Conservation (phyloP, 352 stramenopile genomes). For the Globisporangium ultimum region DNA sequence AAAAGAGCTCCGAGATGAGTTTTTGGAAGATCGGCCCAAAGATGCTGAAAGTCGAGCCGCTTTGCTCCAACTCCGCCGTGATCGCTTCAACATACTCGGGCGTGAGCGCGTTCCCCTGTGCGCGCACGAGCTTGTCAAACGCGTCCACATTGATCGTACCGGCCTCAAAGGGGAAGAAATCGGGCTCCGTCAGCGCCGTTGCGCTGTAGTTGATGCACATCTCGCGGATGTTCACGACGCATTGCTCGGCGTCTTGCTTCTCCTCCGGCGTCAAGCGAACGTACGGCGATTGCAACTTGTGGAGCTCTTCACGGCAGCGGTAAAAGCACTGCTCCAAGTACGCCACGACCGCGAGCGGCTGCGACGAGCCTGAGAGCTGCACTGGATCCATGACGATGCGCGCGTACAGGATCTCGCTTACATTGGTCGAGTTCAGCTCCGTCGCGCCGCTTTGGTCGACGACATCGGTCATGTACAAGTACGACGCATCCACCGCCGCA, state of each 20-base stretch:
- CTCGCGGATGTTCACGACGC: conserved; percentile 49
- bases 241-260: conserved; percentile 50
- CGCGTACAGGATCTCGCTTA: conserved; percentile 69
- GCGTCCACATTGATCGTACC: conserved; percentile 64
- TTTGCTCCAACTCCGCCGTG: conserved; percentile 47
- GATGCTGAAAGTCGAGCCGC: conserved; percentile 38
- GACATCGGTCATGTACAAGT: conserved; percentile 42
- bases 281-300: conserved; percentile 67
- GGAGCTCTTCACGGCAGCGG: conserved; percentile 60
- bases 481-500: conserved; percentile 23
- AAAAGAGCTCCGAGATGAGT: conserved; percentile 70
- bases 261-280: conserved; percentile 38
- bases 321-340: conserved; percentile 82
- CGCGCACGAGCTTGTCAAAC: conserved; percentile 65
- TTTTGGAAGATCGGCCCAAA: conserved; percentile 82
- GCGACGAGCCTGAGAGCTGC: conserved; percentile 39
- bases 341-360: conserved; percentile 54
- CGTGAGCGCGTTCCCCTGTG: conserved; percentile 48
- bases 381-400: conserved; percentile 58
- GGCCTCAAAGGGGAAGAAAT: conserved; percentile 80
- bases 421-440: conserved; percentile 33
- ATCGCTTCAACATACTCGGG: conserved; percentile 59
- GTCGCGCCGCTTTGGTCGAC: conserved; percentile 15
- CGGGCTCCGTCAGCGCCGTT: conserved; percentile 75
- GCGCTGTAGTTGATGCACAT: conserved; percentile 88